These are phyloP conservation scores for Elsinoe ampelina DNA, from an alignment of 2,329 filamentous ascomycete species.

Conservation along the genomic window DNA sequence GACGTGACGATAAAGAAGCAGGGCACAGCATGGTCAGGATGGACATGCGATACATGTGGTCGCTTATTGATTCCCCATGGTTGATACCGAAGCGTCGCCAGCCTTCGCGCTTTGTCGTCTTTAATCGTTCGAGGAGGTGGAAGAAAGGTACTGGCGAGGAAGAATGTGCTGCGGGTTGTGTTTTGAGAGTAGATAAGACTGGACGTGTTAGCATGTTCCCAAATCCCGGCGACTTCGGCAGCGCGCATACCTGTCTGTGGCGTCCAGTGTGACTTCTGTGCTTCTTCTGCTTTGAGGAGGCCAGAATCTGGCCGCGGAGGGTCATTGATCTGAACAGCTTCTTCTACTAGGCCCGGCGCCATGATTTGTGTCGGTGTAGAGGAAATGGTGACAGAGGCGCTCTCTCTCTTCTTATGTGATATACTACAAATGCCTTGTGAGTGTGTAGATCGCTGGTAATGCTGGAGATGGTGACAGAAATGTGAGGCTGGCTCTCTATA, in stretches of 20 bases:
- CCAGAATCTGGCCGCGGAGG: slow-evolving; percentile 30
- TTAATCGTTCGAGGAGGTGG: slow-evolving; percentile 84
- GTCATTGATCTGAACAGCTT: slow-evolving; percentile 35
- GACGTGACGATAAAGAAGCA: slow-evolving; percentile 55
- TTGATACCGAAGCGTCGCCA: slow-evolving; percentile 81
- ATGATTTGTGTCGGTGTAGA: slow-evolving; percentile 15
- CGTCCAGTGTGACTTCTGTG: slow-evolving; percentile 31
- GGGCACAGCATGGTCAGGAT: slow-evolving; percentile 91
- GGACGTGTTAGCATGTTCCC: slow-evolving; percentile 15
- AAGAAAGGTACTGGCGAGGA: slow-evolving; percentile 81
- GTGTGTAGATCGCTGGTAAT: neutral
- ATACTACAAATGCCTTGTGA: neutral
- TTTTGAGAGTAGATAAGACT: slow-evolving; percentile 57
- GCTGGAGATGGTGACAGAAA: neutral
- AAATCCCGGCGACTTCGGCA: neutral
- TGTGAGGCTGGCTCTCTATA: neutral
- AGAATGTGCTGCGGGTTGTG: slow-evolving; percentile 49
- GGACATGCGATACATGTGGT: slow-evolving; percentile 99
- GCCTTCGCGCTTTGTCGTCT: slow-evolving; percentile 92
- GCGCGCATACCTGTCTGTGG: slow-evolving; percentile 37
- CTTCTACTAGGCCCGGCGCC: slow-evolving; percentile 22
- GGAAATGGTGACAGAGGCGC: neutral
- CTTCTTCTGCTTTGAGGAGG: slow-evolving; percentile 23
- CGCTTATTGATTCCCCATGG: slow-evolving; percentile 77
- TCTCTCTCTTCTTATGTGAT: neutral